Evolutionary conservation across 306 rosid genomes (phyloP), one percentile per base, ranked within the genome.

Genomic region (Fragaria ananassa): DNA sequence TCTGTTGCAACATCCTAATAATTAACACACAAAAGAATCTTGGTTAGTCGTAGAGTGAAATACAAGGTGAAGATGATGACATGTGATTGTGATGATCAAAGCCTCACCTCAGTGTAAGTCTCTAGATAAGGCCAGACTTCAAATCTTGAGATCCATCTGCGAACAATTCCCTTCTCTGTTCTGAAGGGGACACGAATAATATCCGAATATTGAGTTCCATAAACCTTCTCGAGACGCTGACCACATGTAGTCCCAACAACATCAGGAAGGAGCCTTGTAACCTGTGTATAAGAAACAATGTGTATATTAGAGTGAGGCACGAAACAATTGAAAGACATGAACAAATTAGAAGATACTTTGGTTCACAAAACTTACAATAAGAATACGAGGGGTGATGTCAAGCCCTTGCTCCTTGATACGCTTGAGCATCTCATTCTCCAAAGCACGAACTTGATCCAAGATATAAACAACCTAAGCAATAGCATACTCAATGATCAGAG

Each of bases 81-180:
- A 34, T 14, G 37, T 15, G 68, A 31, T 64, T 64, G 46, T 17
- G 45, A 64, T 34, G 2, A 61, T 61, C 10, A 2, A 29, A 29
- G 34, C 15, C n/a, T 7, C 39, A 94, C 98, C 98, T 96, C 99
- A 0, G 99, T 89, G 87, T 87, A 96, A 42, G 88, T 91, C 87
- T 92, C 97, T 56, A 96, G 88, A 79, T 91, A 96, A 1, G 99
- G 99, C 99, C 99, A 96, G 85, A 96, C 99, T 86, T 96, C 99
- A 3, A 96, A 96, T 82, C 98, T 86, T 8, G 99, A 96, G 92
- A 96, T 96, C 99, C 99, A 96, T 74, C 81, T 84, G 58, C 98
- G 98, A 76, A 96, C 82, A 3, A 92, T 89, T 51, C 98, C 99
- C 79, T 96, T 92, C 83, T 82, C 89, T 0, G 58, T 50, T 81